Base-by-base conservation (phyloP, 2,329 filamentous ascomycete genomes). In the Botrytis squamosa region DNA sequence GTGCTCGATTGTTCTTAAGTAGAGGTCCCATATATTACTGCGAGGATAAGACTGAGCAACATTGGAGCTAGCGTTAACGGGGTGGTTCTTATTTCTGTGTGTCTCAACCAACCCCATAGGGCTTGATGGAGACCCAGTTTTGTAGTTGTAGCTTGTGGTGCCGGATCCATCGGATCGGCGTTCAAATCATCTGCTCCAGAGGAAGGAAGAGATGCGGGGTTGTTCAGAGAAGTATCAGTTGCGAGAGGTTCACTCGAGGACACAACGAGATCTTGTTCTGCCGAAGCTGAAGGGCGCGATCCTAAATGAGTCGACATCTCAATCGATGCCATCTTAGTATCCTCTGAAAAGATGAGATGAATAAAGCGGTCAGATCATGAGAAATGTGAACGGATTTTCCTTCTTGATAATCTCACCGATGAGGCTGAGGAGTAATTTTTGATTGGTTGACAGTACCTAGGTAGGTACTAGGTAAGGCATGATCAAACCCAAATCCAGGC, bases 361-460 rank as follows among this genome's bases (percentile, higher is more conserved):
- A 16, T 52, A 3, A 52, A 52, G 4, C 49, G 25, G n/a, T 0
- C 4, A 52, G 4, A 52, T n/a, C 49, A 52, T 52, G 49, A 52
- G 49, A 14, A n/a, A 16, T n/a, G 5, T n/a, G 10, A 0, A 52
- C 5, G 25, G 1, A n/a, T n/a, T n/a, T 1, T 1, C 0, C 5
- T 52, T 0, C 2, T 52, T 52, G 5, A 52, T 2, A 52, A n/a
- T 52, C 12, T 52, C 12, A 52, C 49, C 3, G 12, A 52, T 52
- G 49, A n/a, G 49, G 49, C 25, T 52, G 49, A 16, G 25, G 25
- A 16, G 25, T 5, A n/a, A 7, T n/a, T n/a, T 14, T 3, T n/a
- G 49, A 52, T 52, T 52, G 25, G 49, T n/a, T 25, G 49, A 52
- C 4, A 52, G 49, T 38, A 38, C 36, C 36, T 38, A 38, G 36